Evolutionary conservation across 2,329 filamentous ascomycete species (phyloP).

Genomic region (Alternaria gansuensis): DNA sequence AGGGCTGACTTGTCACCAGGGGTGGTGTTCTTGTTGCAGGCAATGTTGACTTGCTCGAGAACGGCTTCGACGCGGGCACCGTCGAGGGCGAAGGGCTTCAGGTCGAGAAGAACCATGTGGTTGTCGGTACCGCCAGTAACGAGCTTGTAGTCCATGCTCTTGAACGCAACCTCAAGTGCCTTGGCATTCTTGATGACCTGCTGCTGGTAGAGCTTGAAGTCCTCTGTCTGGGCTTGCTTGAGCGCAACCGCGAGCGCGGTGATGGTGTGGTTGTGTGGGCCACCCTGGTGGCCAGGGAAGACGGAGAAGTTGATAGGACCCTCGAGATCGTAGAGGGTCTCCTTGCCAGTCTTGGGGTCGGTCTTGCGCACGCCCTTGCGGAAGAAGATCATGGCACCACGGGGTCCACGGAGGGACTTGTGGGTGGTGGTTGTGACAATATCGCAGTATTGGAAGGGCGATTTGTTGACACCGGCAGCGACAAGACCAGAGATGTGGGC

Average conservation of each 20-base stretch:
- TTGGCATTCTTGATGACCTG: conserved; percentile 91
- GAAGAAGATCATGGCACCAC: conserved; percentile 98
- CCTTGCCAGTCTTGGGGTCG: conserved; percentile 84
- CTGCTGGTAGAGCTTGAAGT: conserved; percentile 93
- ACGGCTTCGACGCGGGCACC: conserved; percentile 89
- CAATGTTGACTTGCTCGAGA: conserved; percentile 90
- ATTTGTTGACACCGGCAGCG: conserved; percentile 88
- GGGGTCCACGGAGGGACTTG: conserved; percentile 93
- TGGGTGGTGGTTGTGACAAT: conserved; percentile 98
- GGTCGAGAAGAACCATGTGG: conserved; percentile 91
- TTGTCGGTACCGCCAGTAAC: conserved; percentile 97
- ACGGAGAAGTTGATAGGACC: conserved; percentile 94
- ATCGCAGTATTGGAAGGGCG: conserved; percentile 88
- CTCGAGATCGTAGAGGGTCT: conserved; percentile 90
- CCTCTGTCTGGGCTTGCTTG: conserved; percentile 87
- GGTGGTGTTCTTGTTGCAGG: conserved; percentile 99
- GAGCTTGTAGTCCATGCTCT: conserved; percentile 78
- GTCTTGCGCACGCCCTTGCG: conserved; percentile 86
- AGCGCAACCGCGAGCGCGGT: conserved; percentile 92
- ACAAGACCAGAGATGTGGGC: conserved; percentile 96
- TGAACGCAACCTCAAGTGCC: conserved; percentile 77
- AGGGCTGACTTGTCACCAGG: conserved; percentile 94
- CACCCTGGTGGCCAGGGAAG: conserved; percentile 97
- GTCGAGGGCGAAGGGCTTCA: conserved; percentile 88
- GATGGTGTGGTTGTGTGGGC: conserved; percentile 99